Evolutionary conservation across 495 filamentous ascomycete genomes (phyloP), one percentile per base, ranked within the genome.

Genomic region (Usnea hakonensis): DNA sequence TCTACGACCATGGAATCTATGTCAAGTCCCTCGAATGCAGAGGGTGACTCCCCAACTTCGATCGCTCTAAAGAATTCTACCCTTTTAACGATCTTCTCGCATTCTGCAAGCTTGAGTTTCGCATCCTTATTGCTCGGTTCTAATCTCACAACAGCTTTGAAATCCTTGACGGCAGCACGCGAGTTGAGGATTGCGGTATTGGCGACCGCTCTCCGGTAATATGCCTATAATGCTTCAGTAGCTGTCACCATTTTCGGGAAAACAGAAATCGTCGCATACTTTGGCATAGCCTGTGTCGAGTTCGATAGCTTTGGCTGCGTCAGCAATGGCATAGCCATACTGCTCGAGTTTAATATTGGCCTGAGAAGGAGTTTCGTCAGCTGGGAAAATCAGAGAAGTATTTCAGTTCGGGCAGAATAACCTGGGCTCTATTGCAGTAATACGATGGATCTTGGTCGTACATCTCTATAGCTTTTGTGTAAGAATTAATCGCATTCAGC

Each of bases 301-400:
- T 70, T 96, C 91, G 68, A 97, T 86, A 23, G 95, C 93, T 74
- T 89, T 91, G n/a, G 88, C 88, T 32, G 94, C 95, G 76, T 99
- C 94, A 30, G 87, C 79, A 64, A 97, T 87, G 13, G 94, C 91
- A 74, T 90, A 91, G 17, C 94, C 94, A 74, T 91, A 96, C 32
- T 92, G 81, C 76, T 99, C 94, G 57, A 92, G 85, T 79, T 97
- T 97, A 73, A 97, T 91, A 72, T 99, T 83, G 59, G 90, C 88
- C 90, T 96, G 72, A 19, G 16, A 65, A 63, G 19, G 2, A 52
- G 17, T 7, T 14, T 23, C 26, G 58, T 64, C 36, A 62, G 57
- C 43, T 23, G 32, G 30, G 26, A 9, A 13, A 35, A 33, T 23
- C 46, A 37, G 11, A 16, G 55, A 57, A 58, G 60, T 62, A 40